Evolutionary conservation across 2,329 filamentous ascomycete genomes (phyloP).

Genomic region (Neonectria coccinea): DNA sequence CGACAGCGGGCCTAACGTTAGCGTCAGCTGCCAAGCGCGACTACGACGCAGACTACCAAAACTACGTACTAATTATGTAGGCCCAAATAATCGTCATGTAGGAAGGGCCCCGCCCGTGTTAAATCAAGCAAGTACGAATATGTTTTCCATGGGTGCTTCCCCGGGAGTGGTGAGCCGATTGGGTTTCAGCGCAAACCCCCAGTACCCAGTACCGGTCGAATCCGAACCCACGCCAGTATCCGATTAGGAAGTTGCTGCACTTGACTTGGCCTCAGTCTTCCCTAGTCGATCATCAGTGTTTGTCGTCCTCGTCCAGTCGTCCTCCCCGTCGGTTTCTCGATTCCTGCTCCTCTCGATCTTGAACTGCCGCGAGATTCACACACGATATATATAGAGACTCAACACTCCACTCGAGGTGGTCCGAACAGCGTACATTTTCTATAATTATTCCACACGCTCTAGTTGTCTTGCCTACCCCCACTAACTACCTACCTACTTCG

Average conservation of each 20-base stretch:
- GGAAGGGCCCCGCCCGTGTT: background rate
- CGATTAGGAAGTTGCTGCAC: background rate
- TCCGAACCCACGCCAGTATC: background rate
- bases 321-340: background rate
- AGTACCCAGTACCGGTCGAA: background rate
- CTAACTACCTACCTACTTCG: too few relatives aligned
- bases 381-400: too few relatives aligned
- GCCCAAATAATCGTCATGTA: background rate
- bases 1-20: background rate
- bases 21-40: conserved; percentile 1
- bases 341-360: background rate
- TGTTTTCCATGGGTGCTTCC: background rate
- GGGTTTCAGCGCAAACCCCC: background rate
- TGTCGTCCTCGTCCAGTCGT: background rate
- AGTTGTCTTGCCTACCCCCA: background rate
- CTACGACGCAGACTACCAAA: background rate
- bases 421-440: background rate
- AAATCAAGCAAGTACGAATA: background rate
- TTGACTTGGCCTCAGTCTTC: background rate
- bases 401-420: background rate
- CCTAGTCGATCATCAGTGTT: background rate
- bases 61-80: too few relatives aligned
- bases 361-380: background rate
- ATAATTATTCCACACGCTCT: too few relatives aligned
- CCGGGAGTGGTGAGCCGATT: background rate